Percentiles rank a stretch among this genome's conserved stretches.
phyloP scores from a whole-genome alignment of 441 rosid species.

The Pelargonium australe region DNA sequence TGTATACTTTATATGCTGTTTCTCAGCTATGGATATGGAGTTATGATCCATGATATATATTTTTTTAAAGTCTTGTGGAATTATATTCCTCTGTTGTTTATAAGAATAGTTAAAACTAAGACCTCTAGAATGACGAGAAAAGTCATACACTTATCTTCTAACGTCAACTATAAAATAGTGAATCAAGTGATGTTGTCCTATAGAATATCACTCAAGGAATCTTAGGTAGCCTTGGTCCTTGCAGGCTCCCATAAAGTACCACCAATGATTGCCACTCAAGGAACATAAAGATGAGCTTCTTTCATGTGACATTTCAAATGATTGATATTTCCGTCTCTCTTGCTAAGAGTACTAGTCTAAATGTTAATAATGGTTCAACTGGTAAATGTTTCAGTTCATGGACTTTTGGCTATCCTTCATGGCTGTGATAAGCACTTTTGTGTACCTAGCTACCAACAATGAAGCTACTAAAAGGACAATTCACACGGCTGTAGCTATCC shows the following conservation, averaged over 20 bases:
- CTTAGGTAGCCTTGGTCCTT: background rate
- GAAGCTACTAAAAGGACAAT: conserved; percentile 76
- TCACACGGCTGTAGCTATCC: conserved; percentile 83
- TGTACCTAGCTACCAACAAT: conserved; percentile 62
- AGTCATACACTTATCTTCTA: background rate
- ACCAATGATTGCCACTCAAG: background rate
- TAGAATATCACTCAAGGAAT: background rate
- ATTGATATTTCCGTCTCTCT: background rate
- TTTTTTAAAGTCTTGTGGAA: background rate
- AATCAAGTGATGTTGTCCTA: background rate
- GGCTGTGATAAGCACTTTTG: conserved; percentile 90
- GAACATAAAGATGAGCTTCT: background rate
- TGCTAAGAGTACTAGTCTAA: conserved; percentile 11
- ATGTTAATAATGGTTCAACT: background rate
- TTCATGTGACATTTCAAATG: background rate
- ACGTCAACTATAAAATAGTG: background rate
- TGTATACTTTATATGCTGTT: background rate
- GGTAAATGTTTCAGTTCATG: conserved; percentile 70
- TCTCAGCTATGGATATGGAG: background rate
- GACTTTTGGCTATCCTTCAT: conserved; percentile 99
- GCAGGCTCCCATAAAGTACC: background rate
- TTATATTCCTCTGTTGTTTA: background rate
- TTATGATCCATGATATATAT: background rate
- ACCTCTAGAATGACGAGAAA: background rate
- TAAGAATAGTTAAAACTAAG: background rate